Percentiles rank a stretch among this genome's conserved stretches.
Evolutionary conservation across 2,329 filamentous ascomycete species (phyloP).

Genomic region (Scedosporium dehoogii): DNA sequence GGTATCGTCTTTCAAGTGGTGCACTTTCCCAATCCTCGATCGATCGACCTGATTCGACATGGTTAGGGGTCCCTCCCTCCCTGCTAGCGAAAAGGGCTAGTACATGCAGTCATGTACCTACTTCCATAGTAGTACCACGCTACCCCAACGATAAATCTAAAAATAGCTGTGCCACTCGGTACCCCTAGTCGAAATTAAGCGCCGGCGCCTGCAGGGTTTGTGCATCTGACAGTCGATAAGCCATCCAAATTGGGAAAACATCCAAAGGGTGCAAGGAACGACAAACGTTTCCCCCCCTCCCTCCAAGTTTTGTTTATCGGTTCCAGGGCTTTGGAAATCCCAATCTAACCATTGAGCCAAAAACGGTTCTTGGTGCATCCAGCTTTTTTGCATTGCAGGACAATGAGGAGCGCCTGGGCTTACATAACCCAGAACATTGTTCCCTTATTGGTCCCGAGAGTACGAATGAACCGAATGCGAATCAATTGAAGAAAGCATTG

Average conservation of each 20-base stretch:
- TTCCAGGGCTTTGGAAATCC: background rate
- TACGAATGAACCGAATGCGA: no score
- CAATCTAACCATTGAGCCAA: background rate
- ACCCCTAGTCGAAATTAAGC: background rate
- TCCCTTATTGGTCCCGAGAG: no score
- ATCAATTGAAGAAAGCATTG: no score
- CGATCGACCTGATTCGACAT: background rate
- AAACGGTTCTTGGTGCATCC: background rate
- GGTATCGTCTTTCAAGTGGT: background rate
- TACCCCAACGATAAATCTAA: conserved; percentile 1
- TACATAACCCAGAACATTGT: no score
- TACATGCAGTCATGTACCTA: no score
- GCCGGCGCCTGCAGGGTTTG: background rate
- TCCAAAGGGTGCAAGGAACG: background rate
- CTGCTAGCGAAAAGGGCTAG: no score
- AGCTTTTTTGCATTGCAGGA: no score
- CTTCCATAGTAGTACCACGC: background rate
- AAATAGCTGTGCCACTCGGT: background rate
- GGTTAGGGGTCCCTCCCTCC: background rate
- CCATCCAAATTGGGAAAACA: background rate
- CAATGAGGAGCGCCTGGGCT: no score
- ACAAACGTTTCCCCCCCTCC: background rate
- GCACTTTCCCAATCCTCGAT: background rate
- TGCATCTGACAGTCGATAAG: background rate
- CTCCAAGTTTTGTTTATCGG: background rate